These are phyloP conservation scores for Cucurbita argyrosperma DNA, from an alignment of 306 rosid genomes.

Conservation along the genomic window DNA sequence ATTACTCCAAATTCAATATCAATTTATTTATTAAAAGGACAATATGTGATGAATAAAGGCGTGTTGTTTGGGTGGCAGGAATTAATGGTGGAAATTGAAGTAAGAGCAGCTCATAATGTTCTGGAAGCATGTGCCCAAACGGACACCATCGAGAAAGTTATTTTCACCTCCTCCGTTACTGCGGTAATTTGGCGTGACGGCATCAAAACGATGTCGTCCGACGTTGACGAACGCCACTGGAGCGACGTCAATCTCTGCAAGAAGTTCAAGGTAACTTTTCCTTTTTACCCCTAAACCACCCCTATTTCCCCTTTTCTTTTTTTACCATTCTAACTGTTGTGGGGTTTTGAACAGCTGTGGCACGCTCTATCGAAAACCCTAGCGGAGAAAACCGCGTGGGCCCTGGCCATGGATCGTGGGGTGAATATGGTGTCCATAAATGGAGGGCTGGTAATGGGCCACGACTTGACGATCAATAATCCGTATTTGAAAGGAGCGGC, in stretches of 20 bases:
- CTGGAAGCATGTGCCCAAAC: slow-evolving; percentile 33
- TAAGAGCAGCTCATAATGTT: slow-evolving; percentile 29
- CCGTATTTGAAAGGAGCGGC: slow-evolving; percentile 26
- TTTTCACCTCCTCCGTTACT: slow-evolving; percentile 21
- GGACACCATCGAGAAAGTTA: slow-evolving; percentile 14
- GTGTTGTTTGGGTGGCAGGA: slow-evolving; percentile 15
- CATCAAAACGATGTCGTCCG: slow-evolving; percentile 1
- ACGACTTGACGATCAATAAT: slow-evolving; percentile 11
- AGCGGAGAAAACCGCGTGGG: slow-evolving; percentile 24
- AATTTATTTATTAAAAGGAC: neutral
- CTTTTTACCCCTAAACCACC: neutral
- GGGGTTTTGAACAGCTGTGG: slow-evolving; percentile 15
- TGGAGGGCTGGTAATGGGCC: slow-evolving; percentile 18
- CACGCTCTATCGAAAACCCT: slow-evolving; percentile 21
- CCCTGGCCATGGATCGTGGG: slow-evolving; percentile 26
- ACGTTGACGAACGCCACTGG: slow-evolving; percentile 20
- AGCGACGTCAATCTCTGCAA: slow-evolving; percentile 20
- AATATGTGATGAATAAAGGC: neutral
- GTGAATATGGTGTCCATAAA: slow-evolving; percentile 23
- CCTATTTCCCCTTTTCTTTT: neutral
- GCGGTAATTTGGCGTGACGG: slow-evolving; percentile 23
- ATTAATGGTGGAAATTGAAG: slow-evolving; percentile 23
- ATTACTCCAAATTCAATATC: no score
- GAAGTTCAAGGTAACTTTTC: slow-evolving; percentile 12
- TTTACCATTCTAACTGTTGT: neutral